Percentiles rank a stretch among this genome's conserved stretches.
These are phyloP conservation scores for Ophiorrhiza pumila DNA, from an alignment of 257 asterid species.

Conservation along the genomic window DNA sequence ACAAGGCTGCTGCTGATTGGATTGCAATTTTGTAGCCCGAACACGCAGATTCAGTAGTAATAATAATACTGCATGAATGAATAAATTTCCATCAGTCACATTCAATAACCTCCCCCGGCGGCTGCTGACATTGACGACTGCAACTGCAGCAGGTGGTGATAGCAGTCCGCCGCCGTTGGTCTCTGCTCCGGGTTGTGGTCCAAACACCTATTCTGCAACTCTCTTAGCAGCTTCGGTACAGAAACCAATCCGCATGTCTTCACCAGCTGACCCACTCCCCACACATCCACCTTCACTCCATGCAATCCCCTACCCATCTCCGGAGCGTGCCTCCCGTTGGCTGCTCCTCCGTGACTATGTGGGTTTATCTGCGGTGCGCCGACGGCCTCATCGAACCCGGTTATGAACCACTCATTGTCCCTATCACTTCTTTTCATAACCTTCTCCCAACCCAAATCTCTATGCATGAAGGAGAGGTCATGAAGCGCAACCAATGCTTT, in stretches of 20 bases:
- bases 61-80: constrained; percentile 14
- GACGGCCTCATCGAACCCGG: constrained; percentile 43
- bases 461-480: constrained; percentile 46
- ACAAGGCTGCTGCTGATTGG: neutral
- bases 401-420: constrained; percentile 37
- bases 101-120: constrained; percentile 26
- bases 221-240: constrained; percentile 39
- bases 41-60: neutral
- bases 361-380: constrained; percentile 43
- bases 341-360: constrained; percentile 25
- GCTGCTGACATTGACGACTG: constrained; percentile 49
- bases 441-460: constrained; percentile 48
- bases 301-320: constrained; percentile 47
- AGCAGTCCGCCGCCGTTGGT: constrained; percentile 60
- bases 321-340: constrained; percentile 36
- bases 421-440: constrained; percentile 34
- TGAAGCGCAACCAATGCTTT: constrained; percentile 45
- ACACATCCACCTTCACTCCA: constrained; percentile 45
- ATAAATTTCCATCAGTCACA: constrained; percentile 20
- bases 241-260: constrained; percentile 44
- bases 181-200: constrained; percentile 50
- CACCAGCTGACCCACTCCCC: constrained; percentile 49
- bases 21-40: neutral
- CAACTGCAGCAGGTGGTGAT: constrained; percentile 49
- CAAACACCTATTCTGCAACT: constrained; percentile 48